A percentile compares a stretch with the other conserved stretches of the same genome.
These are phyloP conservation scores for Aspergillus haitiensis DNA, from an alignment of 495 filamentous ascomycete species.

Conservation along the genomic window DNA sequence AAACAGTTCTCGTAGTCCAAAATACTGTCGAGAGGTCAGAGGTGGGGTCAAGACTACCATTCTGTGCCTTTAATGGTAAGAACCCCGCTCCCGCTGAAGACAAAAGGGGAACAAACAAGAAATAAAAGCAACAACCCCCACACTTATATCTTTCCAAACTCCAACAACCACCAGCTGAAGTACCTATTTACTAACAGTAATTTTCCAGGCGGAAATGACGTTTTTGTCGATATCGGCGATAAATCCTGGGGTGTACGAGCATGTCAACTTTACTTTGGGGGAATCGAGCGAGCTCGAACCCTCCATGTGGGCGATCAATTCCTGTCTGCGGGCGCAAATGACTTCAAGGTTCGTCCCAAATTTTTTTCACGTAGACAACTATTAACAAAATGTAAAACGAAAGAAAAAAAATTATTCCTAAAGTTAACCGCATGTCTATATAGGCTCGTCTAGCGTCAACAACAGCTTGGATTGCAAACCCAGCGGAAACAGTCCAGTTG, in stretches of 20 bases:
- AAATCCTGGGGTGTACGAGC: slow-evolving; percentile 92
- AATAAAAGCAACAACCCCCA: neutral
- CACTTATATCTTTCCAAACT: neutral
- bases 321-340: slow-evolving; percentile 90
- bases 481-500: slow-evolving; percentile 82
- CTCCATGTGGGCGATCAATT: slow-evolving; percentile 96
- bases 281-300: slow-evolving; percentile 62
- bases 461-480: slow-evolving; percentile 89
- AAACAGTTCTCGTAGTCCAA: slow-evolving; percentile 91
- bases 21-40: slow-evolving; percentile 83
- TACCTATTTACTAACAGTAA: slow-evolving; percentile 5
- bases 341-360: slow-evolving; percentile 70
- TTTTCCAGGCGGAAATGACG: slow-evolving; percentile 73
- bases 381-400: neutral
- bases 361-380: neutral
- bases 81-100: neutral
- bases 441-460: slow-evolving; percentile 64
- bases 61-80: slow-evolving; percentile 93
- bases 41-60: slow-evolving; percentile 71
- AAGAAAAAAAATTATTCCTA: neutral
- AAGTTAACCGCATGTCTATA: neutral
- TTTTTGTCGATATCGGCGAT: slow-evolving; percentile 98
- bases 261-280: slow-evolving; percentile 89
- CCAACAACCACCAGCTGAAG: neutral
- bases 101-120: too few species aligned